phyloP scores from a whole-genome alignment of 1,284 basidiomycete species.

The Rhodotorula glutinis region DNA sequence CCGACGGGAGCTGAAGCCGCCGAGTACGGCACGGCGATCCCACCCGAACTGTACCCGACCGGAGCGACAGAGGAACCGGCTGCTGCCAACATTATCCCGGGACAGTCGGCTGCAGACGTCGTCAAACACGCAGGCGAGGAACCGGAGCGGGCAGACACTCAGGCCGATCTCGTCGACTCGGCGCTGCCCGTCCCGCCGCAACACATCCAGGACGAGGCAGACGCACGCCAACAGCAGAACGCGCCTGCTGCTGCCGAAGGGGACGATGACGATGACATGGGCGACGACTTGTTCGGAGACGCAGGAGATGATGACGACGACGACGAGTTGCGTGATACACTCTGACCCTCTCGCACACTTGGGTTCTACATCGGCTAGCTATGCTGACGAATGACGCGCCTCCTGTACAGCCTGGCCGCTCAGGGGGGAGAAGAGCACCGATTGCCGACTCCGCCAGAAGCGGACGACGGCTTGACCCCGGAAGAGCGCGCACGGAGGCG shows the following conservation, averaged over 20 bases:
- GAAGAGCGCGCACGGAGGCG: conserved; percentile 65
- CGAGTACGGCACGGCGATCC: conserved; percentile 2
- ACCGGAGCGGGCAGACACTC: background rate
- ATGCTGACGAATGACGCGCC: background rate
- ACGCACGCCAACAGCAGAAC: background rate
- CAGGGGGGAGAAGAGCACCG: too few relatives aligned
- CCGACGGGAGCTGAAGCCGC: conserved; percentile 3
- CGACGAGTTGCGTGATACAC: conserved; percentile 51
- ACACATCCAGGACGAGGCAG: background rate
- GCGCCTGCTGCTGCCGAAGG: background rate
- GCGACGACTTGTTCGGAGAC: conserved; percentile 59
- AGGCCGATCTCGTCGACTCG: background rate
- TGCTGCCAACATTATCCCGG: conserved; percentile 1
- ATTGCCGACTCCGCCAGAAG: background rate
- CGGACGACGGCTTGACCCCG: conserved; percentile 63
- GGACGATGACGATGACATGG: conserved; percentile 54
- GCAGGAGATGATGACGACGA: conserved; percentile 70
- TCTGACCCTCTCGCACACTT: background rate
- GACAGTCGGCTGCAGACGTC: background rate
- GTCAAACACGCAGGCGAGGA: background rate
- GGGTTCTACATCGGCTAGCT: background rate
- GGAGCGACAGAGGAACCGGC: conserved; percentile 4
- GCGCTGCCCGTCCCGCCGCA: conserved; percentile 14
- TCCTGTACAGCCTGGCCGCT: background rate
- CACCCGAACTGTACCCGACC: conserved; percentile 22